Percentiles rank a stretch among this genome's conserved stretches.
Conservation (phyloP, 345 rosid species). For the Gossypium sturtianum region DNA sequence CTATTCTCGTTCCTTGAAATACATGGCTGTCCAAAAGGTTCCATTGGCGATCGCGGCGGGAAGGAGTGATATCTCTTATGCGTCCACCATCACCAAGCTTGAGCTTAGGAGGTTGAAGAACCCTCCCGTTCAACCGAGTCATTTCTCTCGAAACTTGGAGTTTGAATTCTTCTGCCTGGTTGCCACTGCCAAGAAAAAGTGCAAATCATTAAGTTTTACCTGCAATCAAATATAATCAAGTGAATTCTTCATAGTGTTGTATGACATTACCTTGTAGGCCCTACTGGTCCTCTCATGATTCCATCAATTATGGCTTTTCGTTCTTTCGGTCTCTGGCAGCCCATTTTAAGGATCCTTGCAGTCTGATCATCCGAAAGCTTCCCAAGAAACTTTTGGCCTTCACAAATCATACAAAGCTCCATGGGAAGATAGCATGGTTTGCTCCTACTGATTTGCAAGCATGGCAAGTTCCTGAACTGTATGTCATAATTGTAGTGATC, state of each 20-base stretch:
- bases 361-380: constrained; percentile 97
- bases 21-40: constrained; percentile 70
- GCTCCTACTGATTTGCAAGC: constrained; percentile 85
- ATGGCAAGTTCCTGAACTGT: constrained; percentile 76
- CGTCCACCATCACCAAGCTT: constrained; percentile 75
- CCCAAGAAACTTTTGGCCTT: constrained; percentile 97
- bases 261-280: constrained; percentile 75
- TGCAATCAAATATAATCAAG: no score
- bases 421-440: constrained; percentile 95
- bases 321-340: constrained; percentile 84
- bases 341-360: constrained; percentile 82
- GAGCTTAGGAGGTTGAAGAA: constrained; percentile 90
- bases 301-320: constrained; percentile 71
- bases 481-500: constrained; percentile 77
- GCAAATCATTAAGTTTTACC: neutral
- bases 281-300: constrained; percentile 73
- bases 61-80: constrained; percentile 47
- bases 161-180: constrained; percentile 64
- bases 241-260: neutral
- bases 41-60: constrained; percentile 74
- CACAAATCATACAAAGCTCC: constrained; percentile 94
- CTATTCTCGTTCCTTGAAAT: constrained; percentile 60
- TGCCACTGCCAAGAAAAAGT: constrained; percentile 46
- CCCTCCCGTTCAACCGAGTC: constrained; percentile 78
- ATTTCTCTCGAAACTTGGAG: constrained; percentile 73